Percentiles rank a stretch among this genome's conserved stretches.
These are phyloP conservation scores for Leccinellum rugosiceps DNA, from an alignment of 768 basidiomycete genomes.

Conservation along the genomic window DNA sequence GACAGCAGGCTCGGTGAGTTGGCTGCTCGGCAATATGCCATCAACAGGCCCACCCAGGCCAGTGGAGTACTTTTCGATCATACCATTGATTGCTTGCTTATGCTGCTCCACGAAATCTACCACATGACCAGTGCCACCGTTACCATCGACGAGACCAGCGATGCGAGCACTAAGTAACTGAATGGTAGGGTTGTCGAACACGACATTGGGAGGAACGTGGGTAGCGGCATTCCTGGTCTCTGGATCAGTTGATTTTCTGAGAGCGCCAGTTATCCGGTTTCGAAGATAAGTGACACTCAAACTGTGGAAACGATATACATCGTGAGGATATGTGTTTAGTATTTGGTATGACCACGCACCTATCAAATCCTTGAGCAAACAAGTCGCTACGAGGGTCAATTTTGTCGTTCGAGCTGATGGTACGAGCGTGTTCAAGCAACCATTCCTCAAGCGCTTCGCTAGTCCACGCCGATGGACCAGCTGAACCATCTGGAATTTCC, in stretches of 20 bases:
- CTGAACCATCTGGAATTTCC: constrained; percentile 15
- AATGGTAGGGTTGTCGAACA: constrained; percentile 42
- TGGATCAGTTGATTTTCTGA: constrained; percentile 31
- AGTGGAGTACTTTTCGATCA: constrained; percentile 40
- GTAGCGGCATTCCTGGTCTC: constrained; percentile 25
- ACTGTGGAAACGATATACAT: constrained; percentile 3
- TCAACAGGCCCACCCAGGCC: constrained; percentile 11
- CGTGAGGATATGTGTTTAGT: not conserved
- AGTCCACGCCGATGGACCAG: constrained; percentile 27
- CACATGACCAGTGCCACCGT: not conserved
- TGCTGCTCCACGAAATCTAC: constrained; percentile 6
- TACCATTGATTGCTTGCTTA: constrained; percentile 29
- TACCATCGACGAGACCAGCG: constrained; percentile 3
- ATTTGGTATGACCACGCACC: constrained; percentile 18
- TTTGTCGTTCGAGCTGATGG: constrained; percentile 4
- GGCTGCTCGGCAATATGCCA: constrained; percentile 7
- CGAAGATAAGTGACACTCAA: constrained; percentile 31
- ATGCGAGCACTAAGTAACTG: constrained; percentile 29
- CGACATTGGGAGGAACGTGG: constrained; percentile 29
- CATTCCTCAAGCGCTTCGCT: constrained; percentile 18
- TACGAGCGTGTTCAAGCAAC: constrained; percentile 26
- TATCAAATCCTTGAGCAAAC: constrained; percentile 37
- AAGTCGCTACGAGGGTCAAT: constrained; percentile 23
- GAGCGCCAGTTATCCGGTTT: constrained; percentile 17
- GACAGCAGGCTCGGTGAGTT: constrained; percentile 12